Base-by-base conservation (phyloP, 164 flowering plant species). In the Umbilicus rupestris region DNA sequence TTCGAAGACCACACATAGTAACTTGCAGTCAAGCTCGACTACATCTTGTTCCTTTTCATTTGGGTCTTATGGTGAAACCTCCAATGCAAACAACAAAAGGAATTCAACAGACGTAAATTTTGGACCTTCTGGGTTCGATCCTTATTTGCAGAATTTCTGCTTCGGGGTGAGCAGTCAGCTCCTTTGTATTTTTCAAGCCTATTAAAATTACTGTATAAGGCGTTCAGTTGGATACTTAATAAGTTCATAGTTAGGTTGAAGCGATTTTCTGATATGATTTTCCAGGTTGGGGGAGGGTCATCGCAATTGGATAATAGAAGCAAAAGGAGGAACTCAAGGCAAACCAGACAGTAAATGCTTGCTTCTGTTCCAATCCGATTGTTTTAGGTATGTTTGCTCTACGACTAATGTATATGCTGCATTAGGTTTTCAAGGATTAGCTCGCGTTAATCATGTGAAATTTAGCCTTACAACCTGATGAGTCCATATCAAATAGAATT, bases 161-260 rank as follows among this genome's bases (percentile, higher is more conserved):
- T 20, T 85, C 3, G 90, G 89, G 84, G 96, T 87, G 45, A 72
- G 84, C 72, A 10, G 14, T 52, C 2, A 9, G 30, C 24, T 24
- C 14, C 15, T n/a, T n/a, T n/a, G n/a, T n/a, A n/a, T n/a, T n/a
- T n/a, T n/a, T n/a, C n/a, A n/a, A n/a, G n/a, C n/a, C n/a, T n/a
- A n/a, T n/a, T n/a, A n/a, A n/a, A n/a, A n/a, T n/a, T n/a, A n/a
- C n/a, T n/a, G n/a, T n/a, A n/a, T n/a, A n/a, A n/a, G n/a, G n/a
- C n/a, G n/a, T n/a, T n/a, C n/a, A n/a, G n/a, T n/a, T n/a, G n/a
- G n/a, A n/a, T n/a, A n/a, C n/a, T n/a, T n/a, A n/a, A n/a, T n/a
- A n/a, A n/a, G n/a, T n/a, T n/a, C n/a, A n/a, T n/a, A n/a, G n/a
- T n/a, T 35, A 7, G 37, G 37, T 7, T 35, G 7, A 35, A 46